Percentiles rank a stretch among this genome's conserved stretches.
These are phyloP conservation scores for Sphenostylis stenocarpa DNA, from an alignment of 306 rosid genomes.

Conservation along the genomic window DNA sequence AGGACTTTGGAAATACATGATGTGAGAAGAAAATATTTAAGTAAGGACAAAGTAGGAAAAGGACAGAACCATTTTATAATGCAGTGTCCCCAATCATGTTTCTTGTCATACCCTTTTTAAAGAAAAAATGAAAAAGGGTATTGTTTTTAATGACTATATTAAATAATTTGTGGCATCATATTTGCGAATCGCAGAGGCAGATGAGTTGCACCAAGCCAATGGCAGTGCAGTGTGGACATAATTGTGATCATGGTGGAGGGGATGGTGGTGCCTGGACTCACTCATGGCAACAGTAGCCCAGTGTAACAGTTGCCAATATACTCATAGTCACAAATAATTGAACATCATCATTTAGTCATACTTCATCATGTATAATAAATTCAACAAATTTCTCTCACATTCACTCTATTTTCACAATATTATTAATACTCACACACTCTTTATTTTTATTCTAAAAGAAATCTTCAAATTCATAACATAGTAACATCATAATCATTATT, in stretches of 20 bases:
- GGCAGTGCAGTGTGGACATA: slow-evolving; percentile 7
- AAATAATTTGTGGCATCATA: slow-evolving; percentile 1
- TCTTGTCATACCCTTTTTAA: slow-evolving; percentile 38
- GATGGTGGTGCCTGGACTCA: slow-evolving; percentile 19
- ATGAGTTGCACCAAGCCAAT: slow-evolving; percentile 41
- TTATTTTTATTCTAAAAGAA: too few relatives aligned
- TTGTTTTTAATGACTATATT: neutral
- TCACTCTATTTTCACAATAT: too few relatives aligned
- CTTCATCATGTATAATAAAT: too few relatives aligned
- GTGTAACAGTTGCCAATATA: neutral
- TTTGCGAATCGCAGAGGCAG: slow-evolving; percentile 39
- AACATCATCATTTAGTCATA: too few relatives aligned
- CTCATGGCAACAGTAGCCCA: neutral
- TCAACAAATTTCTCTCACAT: too few relatives aligned
- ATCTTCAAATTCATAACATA: too few relatives aligned
- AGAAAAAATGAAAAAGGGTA: slow-evolving; percentile 4
- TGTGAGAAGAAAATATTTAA: slow-evolving; percentile 34
- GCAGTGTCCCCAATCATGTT: slow-evolving; percentile 51
- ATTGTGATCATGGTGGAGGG: slow-evolving; percentile 14
- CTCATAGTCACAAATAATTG: too few relatives aligned
- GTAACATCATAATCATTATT: too few relatives aligned
- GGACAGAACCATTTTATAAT: slow-evolving; percentile 53
- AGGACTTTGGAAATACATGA: slow-evolving; percentile 34
- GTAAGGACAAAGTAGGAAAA: slow-evolving; percentile 67
- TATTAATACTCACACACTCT: too few relatives aligned